Conservation (phyloP, 495 filamentous ascomycete species). For the Aspergillus avenaceus region DNA sequence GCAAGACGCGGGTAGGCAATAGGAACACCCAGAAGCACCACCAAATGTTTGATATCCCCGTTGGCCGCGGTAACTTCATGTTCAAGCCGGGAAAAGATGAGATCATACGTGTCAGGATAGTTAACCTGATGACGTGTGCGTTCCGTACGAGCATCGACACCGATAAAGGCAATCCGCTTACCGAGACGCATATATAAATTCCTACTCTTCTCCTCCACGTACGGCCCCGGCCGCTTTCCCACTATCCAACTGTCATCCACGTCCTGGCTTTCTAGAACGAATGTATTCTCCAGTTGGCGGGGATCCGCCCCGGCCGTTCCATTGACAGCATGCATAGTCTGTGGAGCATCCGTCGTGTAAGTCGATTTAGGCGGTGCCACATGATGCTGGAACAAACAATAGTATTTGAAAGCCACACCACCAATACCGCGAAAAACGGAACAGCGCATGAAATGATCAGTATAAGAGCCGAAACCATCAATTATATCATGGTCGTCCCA, state of each 20-base stretch:
- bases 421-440: conserved; percentile 89
- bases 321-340: conserved; percentile 46
- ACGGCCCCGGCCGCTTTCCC: conserved; percentile 68
- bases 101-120: conserved; percentile 82
- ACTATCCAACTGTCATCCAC: conserved; percentile 77
- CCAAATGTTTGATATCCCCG: conserved; percentile 70
- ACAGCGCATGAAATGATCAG: conserved; percentile 90
- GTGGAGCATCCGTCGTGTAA: conserved; percentile 67
- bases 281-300: conserved; percentile 63
- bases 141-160: conserved; percentile 87
- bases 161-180: conserved; percentile 76
- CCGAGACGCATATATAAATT: conserved; percentile 83
- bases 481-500: conserved; percentile 96
- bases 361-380: conserved; percentile 76
- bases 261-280: conserved; percentile 53
- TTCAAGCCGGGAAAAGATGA: conserved; percentile 67
- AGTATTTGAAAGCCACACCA: conserved; percentile 82
- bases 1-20: conserved; percentile 93
- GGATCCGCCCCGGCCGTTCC: conserved; percentile 55
- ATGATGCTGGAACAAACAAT: conserved; percentile 93
- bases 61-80: conserved; percentile 59
- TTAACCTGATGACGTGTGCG: conserved; percentile 90
- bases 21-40: conserved; percentile 85
- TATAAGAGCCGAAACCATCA: conserved; percentile 90
- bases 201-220: conserved; percentile 75